Percentiles rank a stretch among this genome's conserved stretches.
Conservation (phyloP, 2,329 filamentous ascomycete species). For the Verticillium dahliae region DNA sequence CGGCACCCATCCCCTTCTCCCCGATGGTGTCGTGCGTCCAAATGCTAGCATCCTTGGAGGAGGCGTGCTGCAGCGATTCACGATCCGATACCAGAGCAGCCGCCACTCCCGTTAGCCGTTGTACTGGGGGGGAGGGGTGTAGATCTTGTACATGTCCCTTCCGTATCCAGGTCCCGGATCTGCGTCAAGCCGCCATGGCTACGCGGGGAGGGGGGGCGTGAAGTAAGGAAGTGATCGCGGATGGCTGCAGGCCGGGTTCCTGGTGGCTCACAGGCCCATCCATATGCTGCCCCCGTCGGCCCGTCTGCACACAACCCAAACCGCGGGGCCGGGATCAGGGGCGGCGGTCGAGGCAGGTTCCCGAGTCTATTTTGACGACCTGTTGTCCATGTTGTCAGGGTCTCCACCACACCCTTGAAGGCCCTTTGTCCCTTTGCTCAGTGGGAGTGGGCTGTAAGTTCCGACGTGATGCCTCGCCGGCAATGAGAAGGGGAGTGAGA, state of each 20-base stretch:
- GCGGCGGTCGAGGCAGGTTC: conserved; percentile 3
- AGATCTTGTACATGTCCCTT: not conserved
- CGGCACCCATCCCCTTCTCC: not conserved
- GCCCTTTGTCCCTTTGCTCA: not conserved
- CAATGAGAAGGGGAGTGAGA: not conserved
- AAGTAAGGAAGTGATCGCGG: not conserved
- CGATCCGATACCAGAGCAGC: not conserved
- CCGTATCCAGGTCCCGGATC: conserved; percentile 2
- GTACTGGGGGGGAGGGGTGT: not conserved
- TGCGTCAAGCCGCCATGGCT: conserved; percentile 8
- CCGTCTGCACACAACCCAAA: conserved; percentile 12
- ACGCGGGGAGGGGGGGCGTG: conserved; percentile 2
- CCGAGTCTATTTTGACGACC: conserved; percentile 12
- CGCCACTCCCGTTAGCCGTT: not conserved
- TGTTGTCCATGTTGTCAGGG: not conserved
- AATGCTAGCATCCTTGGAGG: not conserved
- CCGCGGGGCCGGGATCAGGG: conserved; percentile 10
- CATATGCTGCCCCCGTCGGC: conserved; percentile 1
- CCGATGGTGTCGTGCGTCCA: not conserved
- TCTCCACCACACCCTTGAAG: too few species aligned
- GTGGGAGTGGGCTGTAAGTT: not conserved
- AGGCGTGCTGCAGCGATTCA: not conserved
- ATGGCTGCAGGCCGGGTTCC: conserved; percentile 3
- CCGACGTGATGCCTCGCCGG: not conserved
- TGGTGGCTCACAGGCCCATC: not conserved